Conservation (phyloP, 1,284 basidiomycete species). For the Fistulinella cinereoalba region DNA sequence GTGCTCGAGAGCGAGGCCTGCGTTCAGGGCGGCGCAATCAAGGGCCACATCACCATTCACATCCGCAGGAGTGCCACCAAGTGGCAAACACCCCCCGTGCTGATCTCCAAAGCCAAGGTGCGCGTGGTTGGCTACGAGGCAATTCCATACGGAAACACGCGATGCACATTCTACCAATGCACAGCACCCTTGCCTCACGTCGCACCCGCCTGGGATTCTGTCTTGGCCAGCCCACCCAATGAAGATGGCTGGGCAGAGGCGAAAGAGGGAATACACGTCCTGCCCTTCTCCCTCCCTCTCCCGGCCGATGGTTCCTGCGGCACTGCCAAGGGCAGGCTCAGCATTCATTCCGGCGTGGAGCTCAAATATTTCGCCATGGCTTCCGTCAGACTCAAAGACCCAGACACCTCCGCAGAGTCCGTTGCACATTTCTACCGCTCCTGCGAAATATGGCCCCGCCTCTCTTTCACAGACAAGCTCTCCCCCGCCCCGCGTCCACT, state of each 20-base stretch:
- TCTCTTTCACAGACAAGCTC: constrained; percentile 66
- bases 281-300: constrained; percentile 81
- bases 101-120: constrained; percentile 78
- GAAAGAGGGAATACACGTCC: constrained; percentile 64
- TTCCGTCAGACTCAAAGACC: constrained; percentile 70
- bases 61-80: constrained; percentile 60
- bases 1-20: constrained; percentile 73
- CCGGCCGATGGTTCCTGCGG: constrained; percentile 61
- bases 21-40: constrained; percentile 79
- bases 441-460: constrained; percentile 79
- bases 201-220: constrained; percentile 42
- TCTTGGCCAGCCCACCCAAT: constrained; percentile 58
- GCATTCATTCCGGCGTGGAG: constrained; percentile 55
- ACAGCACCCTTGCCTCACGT: constrained; percentile 60
- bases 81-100: constrained; percentile 49
- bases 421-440: constrained; percentile 92
- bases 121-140: constrained; percentile 88
- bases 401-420: constrained; percentile 58
- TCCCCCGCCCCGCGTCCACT: constrained; percentile 62
- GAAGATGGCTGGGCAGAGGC: constrained; percentile 70
- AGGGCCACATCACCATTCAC: constrained; percentile 71
- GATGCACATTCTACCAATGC: constrained; percentile 88
- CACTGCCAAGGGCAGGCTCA: constrained; percentile 67
- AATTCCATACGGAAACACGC: constrained; percentile 55
- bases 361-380: constrained; percentile 85